Base-by-base conservation (phyloP, 768 basidiomycete species). In the Zangia roseola region DNA sequence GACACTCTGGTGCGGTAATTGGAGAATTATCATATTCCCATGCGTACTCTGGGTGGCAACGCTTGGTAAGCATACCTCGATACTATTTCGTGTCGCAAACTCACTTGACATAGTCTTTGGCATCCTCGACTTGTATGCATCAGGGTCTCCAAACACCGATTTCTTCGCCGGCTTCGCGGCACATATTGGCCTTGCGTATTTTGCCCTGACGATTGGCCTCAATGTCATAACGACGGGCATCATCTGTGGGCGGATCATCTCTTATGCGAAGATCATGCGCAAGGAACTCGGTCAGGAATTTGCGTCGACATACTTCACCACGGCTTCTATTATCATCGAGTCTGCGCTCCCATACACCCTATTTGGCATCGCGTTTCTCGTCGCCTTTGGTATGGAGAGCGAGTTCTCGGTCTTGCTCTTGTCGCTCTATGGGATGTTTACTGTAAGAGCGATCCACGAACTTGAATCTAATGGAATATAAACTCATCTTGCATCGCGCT, bases 1-100 rank as follows among this genome's bases (percentile, higher is more conserved):
- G 31, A 55, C 69, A 21, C 56, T 72, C 17, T 73, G 69, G 69
- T 47, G 50, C n/a, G 23, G 31, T 6, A 31, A 47, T 16, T 20
- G 46, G 17, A 31, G 40, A 31, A 31, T 52, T 23, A 41, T 57
- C n/a, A 14, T 57, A 4, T 9, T 57, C 9, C 56, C 56, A 1
- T 39, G 36, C 19, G 25, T 57, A 24, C 40, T 57, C 13, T 57
- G 55, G 55, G 5, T 46, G 9, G 43, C 42, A 4, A 41, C 44
- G 34, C 40, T 34, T 39, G 34, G 45, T 21, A 14, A 42, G 48
- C 38, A 9, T 25, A 31, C n/a, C 31, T 31, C 31, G 14, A 31
- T 16, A 16, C 7, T 2, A 6, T n/a, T 19, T 14, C 10, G 13
- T 24, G 23, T 14, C 14, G 16, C 14, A 16, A 6, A 16, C 14